These are phyloP conservation scores for Linnemannia exigua DNA, from an alignment of 192 early-diverging fungal genomes.

Conservation along the genomic window DNA sequence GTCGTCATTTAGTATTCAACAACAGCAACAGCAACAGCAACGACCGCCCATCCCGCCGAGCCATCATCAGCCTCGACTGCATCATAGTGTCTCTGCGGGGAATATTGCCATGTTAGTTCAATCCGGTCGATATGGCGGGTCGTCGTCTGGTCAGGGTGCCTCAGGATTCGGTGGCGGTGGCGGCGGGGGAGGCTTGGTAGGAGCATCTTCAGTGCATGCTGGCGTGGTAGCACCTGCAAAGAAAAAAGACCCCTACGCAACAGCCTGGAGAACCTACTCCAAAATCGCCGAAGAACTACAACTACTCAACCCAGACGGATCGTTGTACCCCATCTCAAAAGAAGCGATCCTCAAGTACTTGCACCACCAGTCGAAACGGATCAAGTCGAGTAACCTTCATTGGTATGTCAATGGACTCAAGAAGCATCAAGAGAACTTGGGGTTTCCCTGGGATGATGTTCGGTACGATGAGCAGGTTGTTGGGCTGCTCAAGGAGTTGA, in stretches of 20 bases:
- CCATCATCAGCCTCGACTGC: conserved; percentile 46
- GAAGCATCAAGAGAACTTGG: conserved; percentile 55
- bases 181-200: background rate
- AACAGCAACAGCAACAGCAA: conserved; percentile 42
- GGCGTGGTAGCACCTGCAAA: conserved; percentile 9
- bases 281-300: conserved; percentile 51
- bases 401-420: conserved; percentile 57
- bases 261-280: conserved; percentile 55
- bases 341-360: conserved; percentile 55
- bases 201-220: background rate
- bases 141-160: background rate
- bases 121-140: conserved; percentile 8
- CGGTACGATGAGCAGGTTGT: conserved; percentile 55
- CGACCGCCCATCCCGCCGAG: conserved; percentile 41
- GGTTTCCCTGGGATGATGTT: conserved; percentile 55
- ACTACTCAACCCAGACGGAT: conserved; percentile 44
- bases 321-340: conserved; percentile 50
- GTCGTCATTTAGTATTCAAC: conserved; percentile 9
- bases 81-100: conserved; percentile 48
- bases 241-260: conserved; percentile 55
- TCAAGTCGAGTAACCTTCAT: conserved; percentile 54
- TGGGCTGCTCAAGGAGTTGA: conserved; percentile 45
- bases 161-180: conserved; percentile 2
- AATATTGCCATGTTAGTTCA: conserved; percentile 33
- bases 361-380: conserved; percentile 52